Evolutionary conservation across 2,329 filamentous ascomycete species (phyloP), one percentile per base, ranked within the genome.

Genomic region (Paecilomyces fulvus): DNA sequence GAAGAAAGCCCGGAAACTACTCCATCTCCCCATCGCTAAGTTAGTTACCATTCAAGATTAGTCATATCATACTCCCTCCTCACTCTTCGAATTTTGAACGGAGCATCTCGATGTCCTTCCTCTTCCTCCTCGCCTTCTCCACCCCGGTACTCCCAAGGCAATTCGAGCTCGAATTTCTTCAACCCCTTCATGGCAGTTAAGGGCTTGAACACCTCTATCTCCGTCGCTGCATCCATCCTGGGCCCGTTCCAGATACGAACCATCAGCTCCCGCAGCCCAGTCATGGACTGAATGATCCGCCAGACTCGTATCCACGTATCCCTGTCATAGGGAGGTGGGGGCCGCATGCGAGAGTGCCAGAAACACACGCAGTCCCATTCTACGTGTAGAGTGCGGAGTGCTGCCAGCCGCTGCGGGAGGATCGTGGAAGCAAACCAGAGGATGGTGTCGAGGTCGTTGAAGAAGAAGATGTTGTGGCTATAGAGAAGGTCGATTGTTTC

Each of bases 401-500:
- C 50, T 11, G 50, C 50, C 28, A 52, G 28, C 6, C 50, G 50
- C 17, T 52, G 50, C 30, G 50, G 50, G 14, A 52, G 50, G 23
- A 52, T 33, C 10, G 50, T 52, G 12, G 50, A 52, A 12, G 10
- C 48, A 28, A 49, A 49, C 48, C 48, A 49, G 48, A 49, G 48
- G 55, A 57, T 56, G 8, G 54, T 56, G 54, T 56, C 54, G 30
- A 43, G 14, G 50, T 56, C 49, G 31, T 53, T 53, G 31, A 58
- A 58, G 25, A 51, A 23, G 21, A 60, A 58, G 3, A 53, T 49
- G 23, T 48, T 58, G 1, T 51, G 49, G 12, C 56, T 30, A 30
- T 55, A 56, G 54, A 60, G 52, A 23, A 56, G 30, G 53, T 56
- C 55, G 14, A 54, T 55, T 12, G 52, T 53, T 53, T 55, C 53